Percentiles rank a stretch among this genome's conserved stretches.
phyloP scores from a whole-genome alignment of 176 grass and related monocot genomes.

The Aegilops speltoides region DNA sequence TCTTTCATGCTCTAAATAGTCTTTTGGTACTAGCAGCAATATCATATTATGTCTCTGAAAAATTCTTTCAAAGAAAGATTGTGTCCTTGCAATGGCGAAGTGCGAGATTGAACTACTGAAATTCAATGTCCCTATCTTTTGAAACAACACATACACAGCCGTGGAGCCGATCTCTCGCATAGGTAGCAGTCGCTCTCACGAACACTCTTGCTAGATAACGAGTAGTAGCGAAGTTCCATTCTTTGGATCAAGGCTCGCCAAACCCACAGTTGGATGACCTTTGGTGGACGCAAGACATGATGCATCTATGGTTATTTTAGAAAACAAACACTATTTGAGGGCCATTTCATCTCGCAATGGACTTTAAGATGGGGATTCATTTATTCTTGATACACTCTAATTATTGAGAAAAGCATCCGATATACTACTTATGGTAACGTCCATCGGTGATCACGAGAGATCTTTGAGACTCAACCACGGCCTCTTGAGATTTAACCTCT shows the following conservation, averaged over 20 bases:
- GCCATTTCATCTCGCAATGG: background rate
- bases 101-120: background rate
- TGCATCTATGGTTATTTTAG: background rate
- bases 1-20: too few relatives aligned
- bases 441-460: slow-evolving; percentile 9
- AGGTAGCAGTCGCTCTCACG: slow-evolving; percentile 40
- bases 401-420: background rate
- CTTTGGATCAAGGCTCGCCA: slow-evolving; percentile 19
- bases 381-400: background rate
- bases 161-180: background rate
- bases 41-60: too few relatives aligned
- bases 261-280: slow-evolving; percentile 5
- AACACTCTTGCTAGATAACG: background rate
- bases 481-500: too few relatives aligned
- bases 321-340: background rate
- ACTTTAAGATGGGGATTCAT: slow-evolving; percentile 29
- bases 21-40: too few relatives aligned
- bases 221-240: background rate
- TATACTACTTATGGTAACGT: background rate
- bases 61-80: background rate
- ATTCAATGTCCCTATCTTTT: background rate
- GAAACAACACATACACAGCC: background rate
- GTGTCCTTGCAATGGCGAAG: background rate
- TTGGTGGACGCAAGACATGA: slow-evolving; percentile 14
- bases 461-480: too few relatives aligned